Evolutionary conservation across 73 alveolate species (phyloP).

Genomic region (Paramecium pentaurelia): DNA sequence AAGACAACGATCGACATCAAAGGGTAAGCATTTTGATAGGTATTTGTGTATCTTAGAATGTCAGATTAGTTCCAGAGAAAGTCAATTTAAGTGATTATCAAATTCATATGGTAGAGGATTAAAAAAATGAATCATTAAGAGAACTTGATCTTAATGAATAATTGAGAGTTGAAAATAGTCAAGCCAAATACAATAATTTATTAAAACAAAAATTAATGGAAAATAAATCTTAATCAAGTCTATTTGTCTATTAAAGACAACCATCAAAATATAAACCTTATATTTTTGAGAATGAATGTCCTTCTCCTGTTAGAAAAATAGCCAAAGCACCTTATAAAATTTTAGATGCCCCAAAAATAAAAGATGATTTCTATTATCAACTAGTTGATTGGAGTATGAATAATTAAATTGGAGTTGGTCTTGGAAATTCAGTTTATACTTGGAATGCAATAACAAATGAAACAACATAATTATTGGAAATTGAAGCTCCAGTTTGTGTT

Average conservation of each 20-base stretch:
- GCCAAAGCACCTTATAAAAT: conserved; percentile 91
- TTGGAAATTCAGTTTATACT: conserved; percentile 44
- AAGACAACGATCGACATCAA: conserved; percentile 17
- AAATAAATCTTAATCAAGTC: background rate
- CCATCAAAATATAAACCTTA: conserved; percentile 8
- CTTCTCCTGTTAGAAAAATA: conserved; percentile 71
- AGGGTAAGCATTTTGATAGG: conserved; percentile 22
- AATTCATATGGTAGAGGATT: background rate
- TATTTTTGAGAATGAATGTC: conserved; percentile 24
- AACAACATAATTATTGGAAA: conserved; percentile 72
- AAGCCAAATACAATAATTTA: background rate
- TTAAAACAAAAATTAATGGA: background rate
- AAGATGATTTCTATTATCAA: conserved; percentile 66
- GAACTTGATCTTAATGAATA: conserved; percentile 9
- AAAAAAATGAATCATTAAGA: background rate
- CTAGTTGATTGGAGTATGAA: conserved; percentile 50
- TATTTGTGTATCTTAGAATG: background rate
- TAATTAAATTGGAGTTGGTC: conserved; percentile 46
- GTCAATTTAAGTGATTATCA: conserved; percentile 15
- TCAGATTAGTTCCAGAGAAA: conserved; percentile 3
- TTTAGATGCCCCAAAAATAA: conserved; percentile 97
- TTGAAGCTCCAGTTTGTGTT: conserved; percentile 61
- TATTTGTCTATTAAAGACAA: background rate
- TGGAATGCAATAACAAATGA: conserved; percentile 65
- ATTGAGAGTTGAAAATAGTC: background rate